A percentile compares a stretch with the other conserved stretches of the same genome.
Conservation (phyloP, 2,329 filamentous ascomycete species). For the Penicillium corylophilum region DNA sequence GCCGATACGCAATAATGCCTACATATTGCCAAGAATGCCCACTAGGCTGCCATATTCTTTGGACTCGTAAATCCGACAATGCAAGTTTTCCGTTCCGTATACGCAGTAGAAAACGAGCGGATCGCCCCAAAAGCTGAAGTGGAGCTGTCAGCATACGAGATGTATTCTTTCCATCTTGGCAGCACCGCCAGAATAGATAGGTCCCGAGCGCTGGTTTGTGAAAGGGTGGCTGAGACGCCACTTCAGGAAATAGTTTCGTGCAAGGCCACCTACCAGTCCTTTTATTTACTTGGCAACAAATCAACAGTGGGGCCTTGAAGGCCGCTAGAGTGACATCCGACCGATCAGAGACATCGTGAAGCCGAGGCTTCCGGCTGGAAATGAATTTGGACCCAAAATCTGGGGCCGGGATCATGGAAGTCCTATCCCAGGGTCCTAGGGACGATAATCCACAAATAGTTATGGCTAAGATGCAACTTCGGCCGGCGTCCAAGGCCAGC, state of each 20-base stretch:
- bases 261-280: not conserved
- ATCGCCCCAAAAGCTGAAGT: not conserved
- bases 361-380: not conserved
- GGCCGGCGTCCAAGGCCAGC: not conserved
- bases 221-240: not conserved
- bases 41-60: not conserved
- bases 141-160: not conserved
- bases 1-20: no score
- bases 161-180: not conserved
- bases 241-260: not conserved
- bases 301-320: not conserved
- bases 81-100: not conserved
- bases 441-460: not conserved
- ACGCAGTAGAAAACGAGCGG: conserved; percentile 2
- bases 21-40: not conserved
- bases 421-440: not conserved
- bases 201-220: not conserved
- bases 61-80: not conserved
- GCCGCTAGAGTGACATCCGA: not conserved
- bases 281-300: not conserved
- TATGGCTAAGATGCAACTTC: not conserved
- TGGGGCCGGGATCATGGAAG: not conserved
- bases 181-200: not conserved
- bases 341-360: not conserved
- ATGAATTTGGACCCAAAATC: not conserved